Evolutionary conservation across 352 stramenopile species (phyloP), one percentile per base, ranked within the genome.

Genomic region (Globisporangium echinulatum): DNA sequence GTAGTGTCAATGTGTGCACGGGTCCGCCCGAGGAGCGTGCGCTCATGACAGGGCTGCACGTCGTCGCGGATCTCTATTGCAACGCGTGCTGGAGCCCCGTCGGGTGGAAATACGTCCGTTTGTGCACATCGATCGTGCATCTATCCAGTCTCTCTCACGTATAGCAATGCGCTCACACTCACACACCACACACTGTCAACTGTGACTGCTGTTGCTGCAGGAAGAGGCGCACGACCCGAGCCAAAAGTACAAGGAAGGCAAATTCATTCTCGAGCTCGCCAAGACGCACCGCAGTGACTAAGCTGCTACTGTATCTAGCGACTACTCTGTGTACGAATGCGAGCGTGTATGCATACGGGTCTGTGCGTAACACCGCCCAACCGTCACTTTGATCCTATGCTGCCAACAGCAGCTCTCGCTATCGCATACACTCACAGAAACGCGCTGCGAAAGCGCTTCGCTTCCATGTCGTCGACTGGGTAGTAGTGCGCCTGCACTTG

Each of bases 231-330:
- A 98, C 60, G 90, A 98, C 56, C 71, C 81, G 47, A 91, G 72
- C 65, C 88, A 98, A 71, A 97, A 97, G 69, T 98, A 98, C 79
- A 98, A 98, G 70, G 92, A 97, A 73, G 93, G 93, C 61, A 98
- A 98, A 64, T 98, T 93, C 74, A 97, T 98, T 69, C 87, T 98
- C 60, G 94, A 98, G 71, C 92, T 98, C 63, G 94, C 96, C 64
- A 92, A 97, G 72, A 90, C 81, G 49, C 64, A 83, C 52, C 77
- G 80, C 55, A 19, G 57, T 13, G 64, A 71, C 43, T 71, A 19
- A 68, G n/a, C 38, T 15, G 25, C 25, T 33, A 33, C 25, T 33
- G 25, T 33, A 46, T 13, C 42, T 15, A 46, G 11, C 43, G 43
- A 14, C 42, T 15, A 15, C 46, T 33, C 14, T 14, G 7, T 48